Evolutionary conservation across 2,329 filamentous ascomycete species (phyloP), one percentile per base, ranked within the genome.

Genomic region (Orbilia brochopaga): DNA sequence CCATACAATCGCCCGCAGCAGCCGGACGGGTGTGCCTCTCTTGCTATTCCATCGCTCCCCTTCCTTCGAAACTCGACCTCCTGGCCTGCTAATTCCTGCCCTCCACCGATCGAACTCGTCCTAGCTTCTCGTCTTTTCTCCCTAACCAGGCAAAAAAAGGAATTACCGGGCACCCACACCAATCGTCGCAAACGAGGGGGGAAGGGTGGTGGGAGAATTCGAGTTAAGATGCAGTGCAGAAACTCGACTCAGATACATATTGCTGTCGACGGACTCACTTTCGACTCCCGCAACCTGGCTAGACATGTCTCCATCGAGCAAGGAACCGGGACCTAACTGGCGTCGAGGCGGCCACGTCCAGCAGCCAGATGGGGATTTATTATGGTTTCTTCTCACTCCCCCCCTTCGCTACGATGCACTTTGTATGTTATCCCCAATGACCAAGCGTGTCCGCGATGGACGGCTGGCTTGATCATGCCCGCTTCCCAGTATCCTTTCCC

Each of bases 1-100:
- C 66, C 66, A 70, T 59, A 70, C 66, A 70, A 64, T 64, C 50
- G 59, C 54, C 66, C 61, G 66, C 50, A 64, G 37, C 66, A 59
- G 46, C 53, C n/a, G 54, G 54, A 70, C 59, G 66, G 66, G 58
- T 64, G 66, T 64, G 44, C 66, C 66, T 70, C 59, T n/a, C n/a
- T n/a, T n/a, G n/a, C n/a, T n/a, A n/a, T 70, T 19, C 27, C 27
- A 32, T 32, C 27, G 8, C 27, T 51, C 11, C n/a, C n/a, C n/a
- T n/a, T n/a, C n/a, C n/a, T n/a, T n/a, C n/a, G n/a, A n/a, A n/a
- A n/a, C n/a, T n/a, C n/a, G n/a, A n/a, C n/a, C 23, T 30, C 50
- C 50, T 30, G 19, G 50, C 17, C n/a, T 19, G 23, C 50, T 32
- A 15, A 30, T 32, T 53, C 21, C 11, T 15, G 19, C 30, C 15